Base-by-base conservation (phyloP, 2,329 filamentous ascomycete genomes). In the Endocalyx cinctus region DNA sequence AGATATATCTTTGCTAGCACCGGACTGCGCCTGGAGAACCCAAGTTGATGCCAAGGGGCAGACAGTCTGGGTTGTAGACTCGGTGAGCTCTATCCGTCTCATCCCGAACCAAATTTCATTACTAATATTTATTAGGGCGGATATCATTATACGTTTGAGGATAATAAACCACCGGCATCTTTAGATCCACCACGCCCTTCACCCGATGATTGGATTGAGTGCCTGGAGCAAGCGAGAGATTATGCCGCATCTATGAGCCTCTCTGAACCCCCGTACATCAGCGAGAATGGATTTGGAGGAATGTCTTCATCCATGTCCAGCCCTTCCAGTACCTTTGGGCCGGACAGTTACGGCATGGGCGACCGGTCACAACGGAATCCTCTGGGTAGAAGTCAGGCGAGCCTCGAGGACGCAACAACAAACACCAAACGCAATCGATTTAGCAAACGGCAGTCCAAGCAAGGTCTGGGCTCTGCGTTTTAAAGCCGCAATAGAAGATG, bases 401-500 rank as follows among this genome's bases (percentile, higher is more conserved):
- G 64, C 42, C 46, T 70, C 16, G 76, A 78, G 18, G 72, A 78
- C n/a, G n/a, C n/a, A 34, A 56, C 66, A 25, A 51, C 48, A 13
- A 50, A 54, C 25, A 61, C 66, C 10, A 80, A 76, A 56, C 67
- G 72, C 30, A 79, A 82, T 47, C 70, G 79, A 30, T 97, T 96
- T 62, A 95, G 88, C 64, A 92, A 92, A 63, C 74, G 90, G 47
- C 87, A 95, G 63, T 94, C 86, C 12, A 94, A 94, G 64, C 95
- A 87, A 58, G 89, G 90, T n/a, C 74, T 95, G 30, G 87, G 87
- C 17, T 84, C 89, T 30, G 84, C 87, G 31, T 95, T 96, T 56
- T 94, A 54, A 23, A 23, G 20, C 20, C 8, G 20, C n/a, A n/a
- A n/a, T n/a, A n/a, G n/a, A n/a, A n/a, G n/a, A n/a, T n/a, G n/a